Conservation (phyloP, 2,329 filamentous ascomycete genomes). For the Alternaria conjuncta region DNA sequence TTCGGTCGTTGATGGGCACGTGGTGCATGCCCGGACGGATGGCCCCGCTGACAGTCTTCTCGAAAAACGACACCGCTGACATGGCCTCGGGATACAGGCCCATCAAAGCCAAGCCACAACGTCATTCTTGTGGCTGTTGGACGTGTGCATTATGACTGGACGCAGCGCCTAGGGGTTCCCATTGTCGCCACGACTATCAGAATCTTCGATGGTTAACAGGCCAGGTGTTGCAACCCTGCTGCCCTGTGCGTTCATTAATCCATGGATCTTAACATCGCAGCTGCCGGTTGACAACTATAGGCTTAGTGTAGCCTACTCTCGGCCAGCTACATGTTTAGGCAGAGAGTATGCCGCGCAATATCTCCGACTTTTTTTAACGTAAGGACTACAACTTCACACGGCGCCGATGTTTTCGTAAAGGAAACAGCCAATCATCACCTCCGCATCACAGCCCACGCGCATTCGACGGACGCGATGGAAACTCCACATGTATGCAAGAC, state of each 20-base stretch:
- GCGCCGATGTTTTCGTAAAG: not conserved
- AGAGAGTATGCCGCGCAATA: not conserved
- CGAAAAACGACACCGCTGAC: constrained; percentile 14
- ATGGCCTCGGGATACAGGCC: constrained; percentile 12
- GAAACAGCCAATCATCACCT: not conserved
- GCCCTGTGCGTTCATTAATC: not conserved
- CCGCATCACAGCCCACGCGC: not conserved
- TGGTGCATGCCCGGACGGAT: constrained; percentile 12
- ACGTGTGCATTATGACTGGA: not conserved
- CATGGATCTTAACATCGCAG: not conserved
- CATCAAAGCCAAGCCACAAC: not conserved
- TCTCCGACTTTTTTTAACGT: not conserved
- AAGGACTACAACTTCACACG: not conserved
- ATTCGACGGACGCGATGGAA: not conserved
- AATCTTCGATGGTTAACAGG: not conserved
- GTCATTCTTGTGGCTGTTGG: not conserved
- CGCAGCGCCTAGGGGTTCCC: not conserved
- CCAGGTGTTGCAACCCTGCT: not conserved
- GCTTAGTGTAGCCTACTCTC: not conserved
- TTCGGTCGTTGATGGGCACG: constrained; percentile 5
- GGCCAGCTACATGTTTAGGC: not conserved
- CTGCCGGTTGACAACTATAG: not conserved
- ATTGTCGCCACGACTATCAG: not conserved
- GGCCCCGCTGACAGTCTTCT: constrained; percentile 14
- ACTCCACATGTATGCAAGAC: not conserved